Percentiles rank a stretch among this genome's conserved stretches.
Conservation (phyloP, 371 early-diverging fungal species). For the Mortierella sp. region DNA sequence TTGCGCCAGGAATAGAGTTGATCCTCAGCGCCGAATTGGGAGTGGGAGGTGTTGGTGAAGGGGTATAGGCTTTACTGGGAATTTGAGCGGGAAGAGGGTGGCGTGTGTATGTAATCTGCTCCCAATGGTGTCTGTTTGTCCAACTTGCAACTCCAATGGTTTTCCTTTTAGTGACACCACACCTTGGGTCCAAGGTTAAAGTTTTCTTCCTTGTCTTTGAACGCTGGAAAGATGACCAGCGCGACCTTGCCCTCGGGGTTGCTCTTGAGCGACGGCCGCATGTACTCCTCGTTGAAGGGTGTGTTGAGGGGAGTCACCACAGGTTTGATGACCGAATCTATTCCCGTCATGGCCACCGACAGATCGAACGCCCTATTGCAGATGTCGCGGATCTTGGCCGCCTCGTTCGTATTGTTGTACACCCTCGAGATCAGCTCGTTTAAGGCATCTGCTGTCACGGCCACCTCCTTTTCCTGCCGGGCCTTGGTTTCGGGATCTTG, state of each 20-base stretch:
- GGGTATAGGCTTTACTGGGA: too few relatives aligned
- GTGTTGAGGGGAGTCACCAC: conserved; percentile 10
- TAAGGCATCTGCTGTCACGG: conserved; percentile 30
- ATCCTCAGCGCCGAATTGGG: not conserved
- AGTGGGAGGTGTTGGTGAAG: not conserved
- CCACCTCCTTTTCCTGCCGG: conserved; percentile 58
- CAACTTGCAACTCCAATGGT: not conserved
- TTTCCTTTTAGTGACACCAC: conserved; percentile 35
- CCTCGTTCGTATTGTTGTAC: conserved; percentile 45
- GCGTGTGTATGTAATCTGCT: too few relatives aligned
- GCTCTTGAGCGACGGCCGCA: conserved; percentile 38
- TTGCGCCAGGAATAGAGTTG: not conserved
- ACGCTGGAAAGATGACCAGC: conserved; percentile 40
- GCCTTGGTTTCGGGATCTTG: conserved; percentile 62
- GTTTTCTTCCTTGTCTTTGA: conserved; percentile 18
- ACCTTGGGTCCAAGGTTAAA: conserved; percentile 35
- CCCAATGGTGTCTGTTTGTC: not conserved
- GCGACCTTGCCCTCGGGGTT: conserved; percentile 38
- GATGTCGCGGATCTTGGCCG: conserved; percentile 65
- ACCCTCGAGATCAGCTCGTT: conserved; percentile 46
- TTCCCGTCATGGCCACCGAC: conserved; percentile 69
- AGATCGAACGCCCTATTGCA: conserved; percentile 66
- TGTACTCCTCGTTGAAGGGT: conserved; percentile 38
- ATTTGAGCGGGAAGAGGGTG: too few relatives aligned
- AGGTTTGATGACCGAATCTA: conserved; percentile 65